Conservation (phyloP, 1,284 basidiomycete species). For the Ceratobasidium sp. region DNA sequence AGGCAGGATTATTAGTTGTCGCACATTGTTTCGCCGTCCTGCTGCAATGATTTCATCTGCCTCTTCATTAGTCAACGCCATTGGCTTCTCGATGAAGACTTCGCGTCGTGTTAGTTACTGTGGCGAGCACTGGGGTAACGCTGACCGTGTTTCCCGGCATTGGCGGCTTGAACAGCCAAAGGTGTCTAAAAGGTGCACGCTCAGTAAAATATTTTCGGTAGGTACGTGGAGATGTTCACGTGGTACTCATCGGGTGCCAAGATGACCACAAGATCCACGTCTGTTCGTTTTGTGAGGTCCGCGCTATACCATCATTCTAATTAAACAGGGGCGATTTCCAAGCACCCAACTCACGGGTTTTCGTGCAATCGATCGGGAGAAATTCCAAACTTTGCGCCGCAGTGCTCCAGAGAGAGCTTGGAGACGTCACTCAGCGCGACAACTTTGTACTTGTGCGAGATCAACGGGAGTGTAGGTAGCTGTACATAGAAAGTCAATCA, state of each 20-base stretch:
- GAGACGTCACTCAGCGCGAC: slow-evolving; percentile 50
- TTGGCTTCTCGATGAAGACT: slow-evolving; percentile 51
- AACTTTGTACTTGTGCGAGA: slow-evolving; percentile 45
- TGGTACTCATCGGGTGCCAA: slow-evolving; percentile 46
- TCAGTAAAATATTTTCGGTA: neutral
- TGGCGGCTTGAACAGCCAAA: slow-evolving; percentile 40
- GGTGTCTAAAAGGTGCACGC: neutral
- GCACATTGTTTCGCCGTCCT: slow-evolving; percentile 41
- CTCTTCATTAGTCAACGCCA: slow-evolving; percentile 46
- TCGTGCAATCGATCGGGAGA: slow-evolving; percentile 28
- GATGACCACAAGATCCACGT: slow-evolving; percentile 49
- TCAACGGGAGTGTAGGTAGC: slow-evolving; percentile 46
- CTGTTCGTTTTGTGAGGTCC: slow-evolving; percentile 44
- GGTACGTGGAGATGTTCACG: slow-evolving; percentile 30
- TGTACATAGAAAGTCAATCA: slow-evolving; percentile 38
- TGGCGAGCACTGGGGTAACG: slow-evolving; percentile 39
- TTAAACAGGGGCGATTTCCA: neutral
- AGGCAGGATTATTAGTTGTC: neutral
- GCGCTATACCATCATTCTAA: slow-evolving; percentile 42
- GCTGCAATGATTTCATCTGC: slow-evolving; percentile 47
- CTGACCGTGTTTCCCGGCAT: slow-evolving; percentile 17
- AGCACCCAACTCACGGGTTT: neutral
- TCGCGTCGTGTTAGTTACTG: slow-evolving; percentile 45
- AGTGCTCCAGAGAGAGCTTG: slow-evolving; percentile 44
- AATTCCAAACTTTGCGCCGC: slow-evolving; percentile 47